Conservation (phyloP, 306 rosid species). For the Senna siamea region DNA sequence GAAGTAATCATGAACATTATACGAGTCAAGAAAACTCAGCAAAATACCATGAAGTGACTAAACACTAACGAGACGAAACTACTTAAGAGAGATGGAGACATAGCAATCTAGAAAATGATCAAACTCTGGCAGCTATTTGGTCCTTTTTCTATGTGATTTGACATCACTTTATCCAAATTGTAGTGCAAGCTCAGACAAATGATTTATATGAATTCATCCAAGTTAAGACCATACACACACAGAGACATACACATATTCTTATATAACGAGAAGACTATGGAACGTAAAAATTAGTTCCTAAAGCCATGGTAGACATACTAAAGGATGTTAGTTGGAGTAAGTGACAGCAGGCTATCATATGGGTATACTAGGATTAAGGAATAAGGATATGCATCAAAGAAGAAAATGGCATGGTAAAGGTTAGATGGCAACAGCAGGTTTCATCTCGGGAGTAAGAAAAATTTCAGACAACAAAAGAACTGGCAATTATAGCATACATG, state of each 20-base stretch:
- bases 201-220: slow-evolving; percentile 9
- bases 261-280: not conserved
- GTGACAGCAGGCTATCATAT: not conserved
- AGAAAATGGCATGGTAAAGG: no score
- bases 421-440: not conserved
- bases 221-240: not conserved
- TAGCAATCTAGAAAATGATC: not conserved
- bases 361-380: not conserved
- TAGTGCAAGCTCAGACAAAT: not conserved
- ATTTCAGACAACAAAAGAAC: not conserved
- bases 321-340: not conserved
- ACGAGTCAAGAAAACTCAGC: not conserved
- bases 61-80: no score
- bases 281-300: not conserved
- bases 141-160: not conserved
- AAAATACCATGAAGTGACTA: no score
- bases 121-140: not conserved
- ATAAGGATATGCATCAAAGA: not conserved
- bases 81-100: not conserved
- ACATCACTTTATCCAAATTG: slow-evolving; percentile 2
- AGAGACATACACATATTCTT: not conserved
- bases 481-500: not conserved
- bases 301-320: not conserved
- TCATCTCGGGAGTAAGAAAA: not conserved
- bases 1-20: not conserved